Base-by-base conservation (phyloP, 257 asterid genomes). In the Ilex asprella region DNA sequence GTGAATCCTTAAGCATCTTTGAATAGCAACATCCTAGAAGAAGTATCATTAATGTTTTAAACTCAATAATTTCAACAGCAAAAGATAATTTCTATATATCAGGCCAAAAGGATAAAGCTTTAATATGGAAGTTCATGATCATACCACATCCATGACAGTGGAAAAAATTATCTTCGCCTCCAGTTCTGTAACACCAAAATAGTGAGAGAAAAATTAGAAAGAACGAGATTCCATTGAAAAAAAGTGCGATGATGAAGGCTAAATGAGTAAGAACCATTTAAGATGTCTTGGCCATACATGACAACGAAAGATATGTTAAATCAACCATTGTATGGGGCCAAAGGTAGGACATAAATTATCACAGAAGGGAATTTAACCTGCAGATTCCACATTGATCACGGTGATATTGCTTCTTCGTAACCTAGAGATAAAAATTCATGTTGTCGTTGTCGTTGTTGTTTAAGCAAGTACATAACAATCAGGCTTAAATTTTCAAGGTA, bases 331-430 rank as follows among this genome's bases (percentile, higher is more conserved):
- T n/a, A 35, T 35, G 41, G 8, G 41, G 8, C 5, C 7, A 35
- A 3, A 35, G 8, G 8, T 8, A 35, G 8, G 56, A n/a, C 32
- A 10, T 4, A 59, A 63, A 29, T 14, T 53, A 59, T 43, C 10
- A 50, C 30, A 58, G 10, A 54, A 41, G 59, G 47, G 21, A 55
- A n/a, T 16, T 62, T 69, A 63, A 84, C 95, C 95, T 84, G 89
- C 95, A 87, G 67, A 87, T 87, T 74, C 88, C 93, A 71, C 93
- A 87, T 73, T 71, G 70, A 16, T 87, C 85, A 55, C 95, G 84
- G 70, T 87, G 93, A 63, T 78, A 86, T 52, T 86, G 92, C 61
- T 80, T 71, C 84, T 86, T 86, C 2, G 86, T 81, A 7, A 82
- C 79, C 91, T 84, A 55, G 16, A 62, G 46, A 55, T 59, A 65